Base-by-base conservation (phyloP, 2,329 filamentous ascomycete genomes). In the Trichoderma aggressivum region DNA sequence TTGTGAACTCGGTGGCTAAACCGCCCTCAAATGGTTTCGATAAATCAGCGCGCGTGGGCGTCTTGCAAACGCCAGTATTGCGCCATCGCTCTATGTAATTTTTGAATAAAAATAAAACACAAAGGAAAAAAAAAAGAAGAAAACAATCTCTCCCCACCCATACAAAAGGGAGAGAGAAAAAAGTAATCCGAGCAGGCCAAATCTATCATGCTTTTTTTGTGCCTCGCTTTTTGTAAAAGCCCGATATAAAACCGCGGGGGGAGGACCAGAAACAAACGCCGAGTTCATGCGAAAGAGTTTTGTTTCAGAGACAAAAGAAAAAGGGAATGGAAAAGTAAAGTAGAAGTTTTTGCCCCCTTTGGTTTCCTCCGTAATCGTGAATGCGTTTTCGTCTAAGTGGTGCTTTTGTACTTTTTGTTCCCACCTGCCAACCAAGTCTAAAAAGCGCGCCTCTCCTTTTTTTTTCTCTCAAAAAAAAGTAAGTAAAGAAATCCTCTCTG, bases 81-180 rank as follows among this genome's bases (percentile, higher is more conserved):
- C 65, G 65, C 65, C 65, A 53, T 61, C 56, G 65, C 65, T 69
- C 65, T 69, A 69, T 61, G 56, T 53, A 61, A 28, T 18, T 18
- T 18, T 50, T 30, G 18, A 24, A 64, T 53, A 68, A 47, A 12
- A n/a, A 60, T 32, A 8, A 28, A 12, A 24, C 12, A 21, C 30
- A 60, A 43, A 67, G 14, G 18, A 6, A 59, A 47, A 26, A 50
- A 7, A 50, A 12, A 5, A 34, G n/a, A 11, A 30, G 14, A 14
- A 43, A 12, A 21, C 58, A 53, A 10, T 11, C 21, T 16, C 36
- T 7, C 47, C 47, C 47, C 47, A 50, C 4, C 43, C 11, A 24
- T 53, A 53, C 47, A 53, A 53, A 43, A 10, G 5, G 34, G 14
- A 24, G 16, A n/a, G n/a, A n/a, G n/a, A n/a, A n/a, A 32, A 39